Percentiles rank a stretch among this genome's conserved stretches.
These are phyloP conservation scores for Akanthomyces muscarius DNA, from an alignment of 2,329 filamentous ascomycete species.

Conservation along the genomic window DNA sequence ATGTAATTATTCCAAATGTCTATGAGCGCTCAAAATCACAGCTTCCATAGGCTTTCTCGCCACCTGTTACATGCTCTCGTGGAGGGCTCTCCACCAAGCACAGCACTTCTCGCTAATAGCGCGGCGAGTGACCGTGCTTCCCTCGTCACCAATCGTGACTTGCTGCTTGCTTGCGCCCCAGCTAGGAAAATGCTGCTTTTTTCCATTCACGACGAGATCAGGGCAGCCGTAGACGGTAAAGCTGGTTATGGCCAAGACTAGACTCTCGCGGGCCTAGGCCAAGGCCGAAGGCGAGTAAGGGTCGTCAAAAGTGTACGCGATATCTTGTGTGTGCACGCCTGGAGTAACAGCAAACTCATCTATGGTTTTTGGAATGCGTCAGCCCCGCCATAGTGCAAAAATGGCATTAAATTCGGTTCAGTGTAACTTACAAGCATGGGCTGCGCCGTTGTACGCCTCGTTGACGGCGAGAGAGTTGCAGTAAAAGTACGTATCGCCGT, in stretches of 20 bases:
- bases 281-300: not conserved
- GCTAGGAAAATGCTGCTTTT: not conserved
- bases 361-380: not conserved
- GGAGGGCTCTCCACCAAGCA: not conserved
- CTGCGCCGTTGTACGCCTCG: constrained; percentile 9
- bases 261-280: not conserved
- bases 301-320: constrained; percentile 10
- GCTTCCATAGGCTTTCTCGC: no score
- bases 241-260: not conserved
- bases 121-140: not conserved
- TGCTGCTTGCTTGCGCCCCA: constrained; percentile 1
- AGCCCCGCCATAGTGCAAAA: not conserved
- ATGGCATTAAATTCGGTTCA: not conserved
- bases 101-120: not conserved
- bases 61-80: not conserved
- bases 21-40: no score
- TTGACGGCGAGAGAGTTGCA: constrained; percentile 16
- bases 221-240: not conserved
- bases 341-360: constrained; percentile 18
- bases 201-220: not conserved
- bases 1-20: no score
- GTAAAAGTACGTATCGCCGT: constrained; percentile 17
- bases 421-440: constrained; percentile 18
- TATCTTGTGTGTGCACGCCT: constrained; percentile 16
- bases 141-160: not conserved